Evolutionary conservation across 2,329 filamentous ascomycete species (phyloP), one percentile per base, ranked within the genome.

Genomic region (Fusarium scirpi): DNA sequence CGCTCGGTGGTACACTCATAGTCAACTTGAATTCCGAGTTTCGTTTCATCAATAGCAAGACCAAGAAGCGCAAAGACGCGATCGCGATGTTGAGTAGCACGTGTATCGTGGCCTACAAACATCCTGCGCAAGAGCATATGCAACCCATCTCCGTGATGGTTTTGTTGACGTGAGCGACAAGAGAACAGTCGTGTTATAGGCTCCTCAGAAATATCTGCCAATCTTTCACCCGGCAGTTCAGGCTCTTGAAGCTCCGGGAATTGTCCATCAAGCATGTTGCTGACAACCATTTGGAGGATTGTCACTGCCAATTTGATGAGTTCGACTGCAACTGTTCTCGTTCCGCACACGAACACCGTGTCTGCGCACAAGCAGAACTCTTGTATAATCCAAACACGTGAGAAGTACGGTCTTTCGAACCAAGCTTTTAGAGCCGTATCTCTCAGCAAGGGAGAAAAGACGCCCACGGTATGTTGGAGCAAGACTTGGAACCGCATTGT

Each of bases 61-160:
- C 54, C 29, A 5, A 62, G 54, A 20, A 59, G 58, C 0, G 58
- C 54, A 59, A 62, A 62, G 5, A 62, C 12, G 1, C 58, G 54
- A 8, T 62, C 54, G 11, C 54, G 22, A 27, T 62, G 44, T 5
- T 22, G 29, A 2, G 54, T 62, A 2, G 58, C 54, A 15, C 34
- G n/a, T 3, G 54, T 62, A 8, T 49, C 44, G 6, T 34, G 44
- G 1, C 16, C 58, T 6, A 62, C 58, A 29, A 59, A 59, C 0
- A 62, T 16, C 7, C 30, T 62, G 3, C 54, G 34, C 1, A 62
- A 8, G 4, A 59, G 2, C 12, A 15, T 18, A n/a, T 43, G 22
- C 1, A 62, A 10, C n/a, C 38, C 16, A 0, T 62, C 24, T 2
- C 22, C 38, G 0, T 3, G 16, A 3, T 24, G 12, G 1, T 25